phyloP scores from a whole-genome alignment of 179 eudicot species.

The Spergularia azorica region DNA sequence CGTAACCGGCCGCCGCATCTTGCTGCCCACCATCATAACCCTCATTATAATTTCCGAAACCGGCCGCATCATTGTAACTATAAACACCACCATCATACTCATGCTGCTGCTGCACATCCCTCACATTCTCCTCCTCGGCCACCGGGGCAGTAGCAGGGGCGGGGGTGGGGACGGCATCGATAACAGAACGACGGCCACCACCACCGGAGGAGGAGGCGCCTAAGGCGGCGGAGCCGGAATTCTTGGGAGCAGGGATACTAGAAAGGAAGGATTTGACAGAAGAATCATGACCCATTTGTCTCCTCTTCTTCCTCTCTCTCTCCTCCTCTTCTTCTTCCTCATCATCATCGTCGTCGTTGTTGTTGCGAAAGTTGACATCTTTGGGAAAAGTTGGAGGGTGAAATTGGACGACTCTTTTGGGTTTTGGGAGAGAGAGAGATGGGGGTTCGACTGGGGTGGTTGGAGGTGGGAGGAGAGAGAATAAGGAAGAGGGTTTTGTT shows the following conservation, averaged over 20 bases:
- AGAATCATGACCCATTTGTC: constrained; percentile 29
- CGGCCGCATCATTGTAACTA: constrained; percentile 23
- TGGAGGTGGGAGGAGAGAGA: constrained; percentile 40
- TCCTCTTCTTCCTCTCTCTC: constrained; percentile 36
- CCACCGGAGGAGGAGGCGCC: constrained; percentile 4
- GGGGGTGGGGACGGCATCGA: constrained; percentile 39
- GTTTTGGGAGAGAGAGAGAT: constrained; percentile 24
- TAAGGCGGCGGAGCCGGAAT: constrained; percentile 37
- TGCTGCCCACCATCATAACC: constrained; percentile 9
- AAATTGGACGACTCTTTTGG: constrained; percentile 63
- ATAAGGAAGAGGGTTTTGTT: constrained; percentile 32
- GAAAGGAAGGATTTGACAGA: constrained; percentile 65
- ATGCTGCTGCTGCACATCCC: constrained; percentile 24
- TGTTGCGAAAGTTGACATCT: neutral
- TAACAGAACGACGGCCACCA: constrained; percentile 31
- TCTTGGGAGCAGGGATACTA: constrained; percentile 69
- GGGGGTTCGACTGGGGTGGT: constrained; percentile 28
- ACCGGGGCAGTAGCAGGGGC: constrained; percentile 19
- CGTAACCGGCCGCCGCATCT: neutral
- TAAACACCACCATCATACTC: no score
- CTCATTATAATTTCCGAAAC: constrained; percentile 29
- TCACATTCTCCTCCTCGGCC: constrained; percentile 24
- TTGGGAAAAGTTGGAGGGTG: constrained; percentile 46
- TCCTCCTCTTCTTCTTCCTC: constrained; percentile 52
- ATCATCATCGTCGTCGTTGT: constrained; percentile 19